Conservation (phyloP, 2,329 filamentous ascomycete species). For the Fusarium cyanostomum region DNA sequence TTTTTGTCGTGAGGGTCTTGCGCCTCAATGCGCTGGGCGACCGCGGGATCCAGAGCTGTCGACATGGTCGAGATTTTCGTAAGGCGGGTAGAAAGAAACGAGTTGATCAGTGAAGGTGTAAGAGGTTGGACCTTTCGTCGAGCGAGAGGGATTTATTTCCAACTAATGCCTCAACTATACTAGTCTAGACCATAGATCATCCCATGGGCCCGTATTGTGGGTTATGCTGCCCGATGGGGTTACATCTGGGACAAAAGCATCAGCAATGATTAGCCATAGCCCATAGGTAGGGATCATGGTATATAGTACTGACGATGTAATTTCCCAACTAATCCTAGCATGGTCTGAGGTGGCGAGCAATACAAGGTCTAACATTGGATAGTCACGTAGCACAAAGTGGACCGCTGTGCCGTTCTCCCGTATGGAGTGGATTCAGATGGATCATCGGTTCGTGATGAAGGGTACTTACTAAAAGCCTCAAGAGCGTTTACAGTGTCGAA, state of each 20-base stretch:
- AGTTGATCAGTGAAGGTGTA: background rate
- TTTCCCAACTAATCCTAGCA: background rate
- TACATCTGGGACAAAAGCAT: background rate
- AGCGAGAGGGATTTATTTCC: background rate
- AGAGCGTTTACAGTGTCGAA: too few relatives aligned
- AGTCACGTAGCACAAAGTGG: background rate
- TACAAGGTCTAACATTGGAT: background rate
- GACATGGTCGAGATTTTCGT: background rate
- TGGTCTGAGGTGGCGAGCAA: background rate
- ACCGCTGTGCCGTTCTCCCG: background rate
- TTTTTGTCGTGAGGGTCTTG: slow-evolving; percentile 6
- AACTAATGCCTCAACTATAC: slow-evolving; percentile 17
- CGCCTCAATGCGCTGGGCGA: background rate
- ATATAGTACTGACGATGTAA: background rate
- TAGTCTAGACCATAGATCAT: background rate
- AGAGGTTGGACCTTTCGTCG: slow-evolving; percentile 7
- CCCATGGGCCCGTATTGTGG: slow-evolving; percentile 11
- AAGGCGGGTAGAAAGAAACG: background rate
- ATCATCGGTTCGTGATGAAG: too few relatives aligned
- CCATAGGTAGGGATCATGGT: background rate
- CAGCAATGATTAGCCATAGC: background rate
- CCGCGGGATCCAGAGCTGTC: background rate
- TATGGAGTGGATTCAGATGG: too few relatives aligned
- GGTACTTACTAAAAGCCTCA: too few relatives aligned
- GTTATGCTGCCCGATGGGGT: background rate